A percentile compares a stretch with the other conserved stretches of the same genome.
phyloP scores from a whole-genome alignment of 495 filamentous ascomycete genomes.

The Hypoxylon lenormandii region DNA sequence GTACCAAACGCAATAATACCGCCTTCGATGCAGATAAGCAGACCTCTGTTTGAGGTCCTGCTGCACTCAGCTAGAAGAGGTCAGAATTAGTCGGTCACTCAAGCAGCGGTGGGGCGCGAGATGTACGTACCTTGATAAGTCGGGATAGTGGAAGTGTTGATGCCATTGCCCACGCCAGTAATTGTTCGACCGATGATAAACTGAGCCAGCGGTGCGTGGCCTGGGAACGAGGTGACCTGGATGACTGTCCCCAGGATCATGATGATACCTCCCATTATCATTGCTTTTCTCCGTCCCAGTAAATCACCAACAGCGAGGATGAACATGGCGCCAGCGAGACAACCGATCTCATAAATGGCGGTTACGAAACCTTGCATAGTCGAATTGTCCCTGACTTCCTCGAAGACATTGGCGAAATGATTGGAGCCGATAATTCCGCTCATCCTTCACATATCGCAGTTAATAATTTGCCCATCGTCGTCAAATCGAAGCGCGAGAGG shows the following conservation, averaged over 20 bases:
- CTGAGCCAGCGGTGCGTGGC: constrained; percentile 62
- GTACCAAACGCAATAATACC: constrained; percentile 78
- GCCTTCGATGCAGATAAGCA: constrained; percentile 81
- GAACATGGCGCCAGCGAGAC: constrained; percentile 77
- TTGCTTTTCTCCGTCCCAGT: constrained; percentile 71
- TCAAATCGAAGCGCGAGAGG: constrained; percentile 30
- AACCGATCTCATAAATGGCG: constrained; percentile 85
- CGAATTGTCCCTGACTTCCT: constrained; percentile 71
- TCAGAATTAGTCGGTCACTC: constrained; percentile 10
- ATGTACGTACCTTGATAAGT: constrained; percentile 76
- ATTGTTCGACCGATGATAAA: constrained; percentile 77
- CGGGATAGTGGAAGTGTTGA: constrained; percentile 78
- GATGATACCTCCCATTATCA: constrained; percentile 69
- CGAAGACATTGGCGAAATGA: constrained; percentile 77
- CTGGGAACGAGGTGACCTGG: constrained; percentile 66
- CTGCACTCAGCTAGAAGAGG: constrained; percentile 59
- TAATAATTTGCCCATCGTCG: neutral
- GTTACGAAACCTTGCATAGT: constrained; percentile 85
- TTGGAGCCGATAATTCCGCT: constrained; percentile 80
- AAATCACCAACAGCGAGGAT: constrained; percentile 75
- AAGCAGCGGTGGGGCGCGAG: constrained; percentile 58
- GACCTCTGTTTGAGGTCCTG: constrained; percentile 74
- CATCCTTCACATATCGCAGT: constrained; percentile 63
- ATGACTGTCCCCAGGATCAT: constrained; percentile 78
- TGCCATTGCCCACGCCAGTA: constrained; percentile 77